Evolutionary conservation across 306 rosid species (phyloP).

Genomic region (Cucurbita maxima): DNA sequence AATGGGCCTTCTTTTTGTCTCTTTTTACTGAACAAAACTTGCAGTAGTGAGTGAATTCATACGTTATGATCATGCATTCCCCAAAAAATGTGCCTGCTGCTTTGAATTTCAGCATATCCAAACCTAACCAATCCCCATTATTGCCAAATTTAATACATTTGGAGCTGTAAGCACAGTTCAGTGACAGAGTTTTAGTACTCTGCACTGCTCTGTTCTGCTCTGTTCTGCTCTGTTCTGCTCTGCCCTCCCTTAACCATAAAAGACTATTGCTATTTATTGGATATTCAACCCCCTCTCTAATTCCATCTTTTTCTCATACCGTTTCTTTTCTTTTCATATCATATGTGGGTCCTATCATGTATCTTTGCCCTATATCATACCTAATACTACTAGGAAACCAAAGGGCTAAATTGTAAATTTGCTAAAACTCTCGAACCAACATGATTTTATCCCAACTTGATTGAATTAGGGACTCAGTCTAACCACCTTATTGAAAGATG

Average conservation of each 20-base stretch:
- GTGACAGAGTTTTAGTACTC: background rate
- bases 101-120: background rate
- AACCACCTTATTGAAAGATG: no score
- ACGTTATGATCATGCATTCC: background rate
- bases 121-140: background rate
- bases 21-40: background rate
- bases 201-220: background rate
- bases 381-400: background rate
- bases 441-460: no score
- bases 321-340: background rate
- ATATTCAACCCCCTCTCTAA: background rate
- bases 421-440: no score
- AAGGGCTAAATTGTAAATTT: background rate
- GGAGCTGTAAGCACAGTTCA: background rate
- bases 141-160: background rate
- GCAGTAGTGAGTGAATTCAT: conserved; percentile 2
- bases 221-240: background rate
- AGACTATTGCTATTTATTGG: conserved; percentile 1
- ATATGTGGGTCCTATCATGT: background rate
- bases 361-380: background rate
- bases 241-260: background rate
- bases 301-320: background rate
- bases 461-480: no score
- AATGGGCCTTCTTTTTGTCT: background rate
- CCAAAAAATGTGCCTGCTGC: background rate